Percentiles rank a stretch among this genome's conserved stretches.
Conservation (phyloP, 371 early-diverging fungal genomes). For the Umbelopsis sp. region DNA sequence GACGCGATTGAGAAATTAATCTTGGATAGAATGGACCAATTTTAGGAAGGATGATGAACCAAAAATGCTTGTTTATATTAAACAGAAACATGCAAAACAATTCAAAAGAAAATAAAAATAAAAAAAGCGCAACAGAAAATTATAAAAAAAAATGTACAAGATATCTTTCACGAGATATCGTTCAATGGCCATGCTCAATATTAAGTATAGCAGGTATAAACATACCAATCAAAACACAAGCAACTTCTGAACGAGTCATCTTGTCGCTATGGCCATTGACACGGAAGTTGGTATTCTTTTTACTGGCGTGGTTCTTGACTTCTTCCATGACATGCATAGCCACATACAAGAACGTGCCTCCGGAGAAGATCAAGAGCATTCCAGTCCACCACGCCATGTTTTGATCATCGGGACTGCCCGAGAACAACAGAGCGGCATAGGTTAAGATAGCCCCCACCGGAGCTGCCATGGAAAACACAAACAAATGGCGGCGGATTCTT, state of each 20-base stretch:
- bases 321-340: constrained; percentile 70
- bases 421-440: constrained; percentile 54
- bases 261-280: constrained; percentile 6
- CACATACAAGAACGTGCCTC: constrained; percentile 92
- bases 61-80: constrained; percentile 16
- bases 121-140: no score
- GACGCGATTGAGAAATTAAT: constrained; percentile 64
- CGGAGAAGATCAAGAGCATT: constrained; percentile 78
- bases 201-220: constrained; percentile 36
- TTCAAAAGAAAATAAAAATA: background rate
- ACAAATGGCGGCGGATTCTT: constrained; percentile 74
- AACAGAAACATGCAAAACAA: background rate
- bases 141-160: background rate
- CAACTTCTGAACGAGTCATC: constrained; percentile 23
- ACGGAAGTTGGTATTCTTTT: background rate
- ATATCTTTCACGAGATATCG: background rate
- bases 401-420: constrained; percentile 32
- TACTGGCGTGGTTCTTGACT: constrained; percentile 20
- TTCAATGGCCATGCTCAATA: constrained; percentile 36
- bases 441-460: constrained; percentile 85
- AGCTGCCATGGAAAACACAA: constrained; percentile 84
- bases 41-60: background rate
- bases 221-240: constrained; percentile 40
- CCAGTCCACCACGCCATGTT: constrained; percentile 79
- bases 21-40: constrained; percentile 25